phyloP scores from a whole-genome alignment of 225 moss, liverwort and hornwort genomes.

The Takakia lepidozioides region DNA sequence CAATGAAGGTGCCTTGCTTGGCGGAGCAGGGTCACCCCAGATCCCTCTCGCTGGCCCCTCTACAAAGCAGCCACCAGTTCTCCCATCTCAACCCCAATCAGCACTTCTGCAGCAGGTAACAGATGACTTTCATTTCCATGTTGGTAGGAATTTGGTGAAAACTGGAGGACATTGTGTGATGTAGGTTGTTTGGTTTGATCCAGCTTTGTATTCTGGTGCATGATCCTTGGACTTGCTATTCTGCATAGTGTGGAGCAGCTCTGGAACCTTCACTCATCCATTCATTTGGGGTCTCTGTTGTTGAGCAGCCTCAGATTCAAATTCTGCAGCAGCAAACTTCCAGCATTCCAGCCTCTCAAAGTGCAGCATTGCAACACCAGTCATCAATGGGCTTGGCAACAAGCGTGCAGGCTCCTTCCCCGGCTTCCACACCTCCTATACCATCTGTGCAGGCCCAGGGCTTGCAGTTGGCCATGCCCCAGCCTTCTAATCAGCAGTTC shows the following conservation, averaged over 20 bases:
- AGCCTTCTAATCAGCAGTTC: slow-evolving; percentile 52
- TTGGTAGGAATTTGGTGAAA: too few relatives aligned
- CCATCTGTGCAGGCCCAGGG: slow-evolving; percentile 59
- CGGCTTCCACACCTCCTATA: slow-evolving; percentile 44
- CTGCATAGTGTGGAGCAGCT: too few relatives aligned
- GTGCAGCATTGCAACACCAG: slow-evolving; percentile 38
- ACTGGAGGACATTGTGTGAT: too few relatives aligned
- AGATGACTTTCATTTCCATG: too few relatives aligned
- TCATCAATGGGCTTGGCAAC: slow-evolving; percentile 47
- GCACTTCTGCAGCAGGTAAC: too few relatives aligned
- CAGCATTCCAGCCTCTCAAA: slow-evolving; percentile 41
- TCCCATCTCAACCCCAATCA: too few relatives aligned
- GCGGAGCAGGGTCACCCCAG: slow-evolving; percentile 39
- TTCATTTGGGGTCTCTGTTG: too few relatives aligned
- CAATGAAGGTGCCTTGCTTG: slow-evolving; percentile 46
- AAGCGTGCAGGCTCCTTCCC: slow-evolving; percentile 57
- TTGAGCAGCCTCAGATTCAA: slow-evolving; percentile 57
- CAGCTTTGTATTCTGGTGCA: too few relatives aligned
- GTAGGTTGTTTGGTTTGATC: too few relatives aligned
- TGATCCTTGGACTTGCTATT: too few relatives aligned
- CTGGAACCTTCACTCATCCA: too few relatives aligned
- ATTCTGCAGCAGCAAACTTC: slow-evolving; percentile 45
- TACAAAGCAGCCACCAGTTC: slow-evolving; percentile 60
- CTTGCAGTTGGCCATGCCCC: slow-evolving; percentile 37
- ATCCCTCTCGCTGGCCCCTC: slow-evolving; percentile 55